Percentiles rank a stretch among this genome's conserved stretches.
phyloP scores from a whole-genome alignment of 305 asterid genomes.

The Ilex paraguariensis region DNA sequence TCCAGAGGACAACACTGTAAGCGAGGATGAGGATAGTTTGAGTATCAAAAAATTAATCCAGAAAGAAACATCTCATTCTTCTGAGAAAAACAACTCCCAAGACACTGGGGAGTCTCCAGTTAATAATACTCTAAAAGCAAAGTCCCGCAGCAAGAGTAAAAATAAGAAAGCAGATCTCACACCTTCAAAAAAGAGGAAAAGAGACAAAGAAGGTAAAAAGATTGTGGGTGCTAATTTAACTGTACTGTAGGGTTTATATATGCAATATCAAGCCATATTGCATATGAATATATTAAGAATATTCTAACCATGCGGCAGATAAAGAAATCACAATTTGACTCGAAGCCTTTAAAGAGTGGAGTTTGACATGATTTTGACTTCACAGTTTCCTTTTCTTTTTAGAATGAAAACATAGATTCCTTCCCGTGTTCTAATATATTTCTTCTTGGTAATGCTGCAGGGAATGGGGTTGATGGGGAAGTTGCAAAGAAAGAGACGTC shows the following conservation, averaged over 20 bases:
- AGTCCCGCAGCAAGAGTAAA: constrained; percentile 48
- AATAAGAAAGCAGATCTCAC: constrained; percentile 38
- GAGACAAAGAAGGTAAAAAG: constrained; percentile 31
- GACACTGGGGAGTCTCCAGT: constrained; percentile 18
- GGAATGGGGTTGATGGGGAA: constrained; percentile 25
- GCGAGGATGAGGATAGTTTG: constrained; percentile 57
- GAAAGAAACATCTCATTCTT: constrained; percentile 23
- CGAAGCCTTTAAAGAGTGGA: too few species aligned
- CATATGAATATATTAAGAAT: too few species aligned
- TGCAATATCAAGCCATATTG: too few species aligned
- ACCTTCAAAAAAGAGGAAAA: too few species aligned
- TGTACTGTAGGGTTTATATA: too few species aligned
- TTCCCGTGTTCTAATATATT: too few species aligned
- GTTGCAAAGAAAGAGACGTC: constrained; percentile 23
- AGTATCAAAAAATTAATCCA: constrained; percentile 53
- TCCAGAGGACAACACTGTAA: constrained; percentile 25
- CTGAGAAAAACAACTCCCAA: constrained; percentile 17
- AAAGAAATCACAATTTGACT: too few species aligned
- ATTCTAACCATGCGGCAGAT: too few species aligned
- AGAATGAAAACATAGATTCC: not conserved
- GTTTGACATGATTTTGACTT: too few species aligned
- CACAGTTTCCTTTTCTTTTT: too few species aligned
- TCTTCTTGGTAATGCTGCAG: constrained; percentile 33
- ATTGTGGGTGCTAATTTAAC: too few species aligned
- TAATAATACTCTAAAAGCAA: constrained; percentile 27